A percentile compares a stretch with the other conserved stretches of the same genome.
These are phyloP conservation scores for Trapa incisa DNA, from an alignment of 345 rosid species.

Conservation along the genomic window DNA sequence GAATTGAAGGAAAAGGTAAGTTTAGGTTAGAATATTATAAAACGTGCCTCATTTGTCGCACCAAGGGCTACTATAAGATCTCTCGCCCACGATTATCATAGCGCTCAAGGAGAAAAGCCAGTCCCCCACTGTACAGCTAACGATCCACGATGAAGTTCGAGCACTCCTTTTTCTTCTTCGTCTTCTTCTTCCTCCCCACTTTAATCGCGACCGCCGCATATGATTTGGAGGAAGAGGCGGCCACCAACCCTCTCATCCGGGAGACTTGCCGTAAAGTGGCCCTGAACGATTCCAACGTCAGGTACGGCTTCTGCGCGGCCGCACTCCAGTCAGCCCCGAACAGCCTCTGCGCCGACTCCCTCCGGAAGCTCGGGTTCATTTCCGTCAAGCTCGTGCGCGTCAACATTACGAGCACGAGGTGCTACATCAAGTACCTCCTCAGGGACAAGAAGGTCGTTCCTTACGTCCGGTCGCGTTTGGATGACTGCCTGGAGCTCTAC, in stretches of 20 bases:
- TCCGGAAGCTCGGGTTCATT: constrained; percentile 31
- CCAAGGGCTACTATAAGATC: too few species aligned
- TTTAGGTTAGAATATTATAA: too few species aligned
- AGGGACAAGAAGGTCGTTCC: constrained; percentile 23
- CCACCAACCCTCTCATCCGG: constrained; percentile 16
- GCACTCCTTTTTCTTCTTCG: constrained; percentile 3
- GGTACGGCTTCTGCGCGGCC: constrained; percentile 31
- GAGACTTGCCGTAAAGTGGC: constrained; percentile 39
- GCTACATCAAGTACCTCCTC: constrained; percentile 19
- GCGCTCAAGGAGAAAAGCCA: neutral
- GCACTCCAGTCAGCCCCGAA: constrained; percentile 29
- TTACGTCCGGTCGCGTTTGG: constrained; percentile 16
- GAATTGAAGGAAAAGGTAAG: too few species aligned
- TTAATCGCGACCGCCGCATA: neutral
- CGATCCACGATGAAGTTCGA: neutral
- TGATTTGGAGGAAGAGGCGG: neutral
- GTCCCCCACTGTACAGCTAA: neutral
- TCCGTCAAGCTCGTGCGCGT: constrained; percentile 25
- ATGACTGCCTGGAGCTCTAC: constrained; percentile 42
- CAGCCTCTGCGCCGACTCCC: constrained; percentile 17
- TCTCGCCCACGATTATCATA: too few species aligned
- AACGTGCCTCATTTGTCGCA: too few species aligned
- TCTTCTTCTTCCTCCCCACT: constrained; percentile 6
- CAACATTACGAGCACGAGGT: constrained; percentile 29
- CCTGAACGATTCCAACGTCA: constrained; percentile 22